Evolutionary conservation across 2,329 filamentous ascomycete species (phyloP).

Genomic region (Hymenoscyphus scutula): DNA sequence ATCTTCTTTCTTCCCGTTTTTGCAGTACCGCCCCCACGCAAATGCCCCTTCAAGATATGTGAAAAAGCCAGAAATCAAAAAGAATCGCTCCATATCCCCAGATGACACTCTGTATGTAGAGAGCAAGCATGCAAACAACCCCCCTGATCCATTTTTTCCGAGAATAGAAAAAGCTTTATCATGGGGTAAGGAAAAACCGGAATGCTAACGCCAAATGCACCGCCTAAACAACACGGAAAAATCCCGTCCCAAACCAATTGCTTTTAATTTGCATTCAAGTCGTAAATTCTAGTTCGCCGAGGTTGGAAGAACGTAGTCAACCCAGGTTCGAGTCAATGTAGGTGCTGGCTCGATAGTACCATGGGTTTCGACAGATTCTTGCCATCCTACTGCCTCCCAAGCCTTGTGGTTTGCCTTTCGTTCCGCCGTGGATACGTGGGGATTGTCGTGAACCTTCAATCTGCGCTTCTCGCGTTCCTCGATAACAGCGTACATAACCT

Average conservation of each 20-base stretch:
- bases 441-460: slow-evolving; percentile 25
- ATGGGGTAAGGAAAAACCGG: slow-evolving; percentile 13
- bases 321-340: slow-evolving; percentile 29
- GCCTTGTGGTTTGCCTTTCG: slow-evolving; percentile 28
- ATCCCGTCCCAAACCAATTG: slow-evolving; percentile 12
- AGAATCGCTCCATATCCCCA: background rate
- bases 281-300: slow-evolving; percentile 11
- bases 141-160: slow-evolving; percentile 8
- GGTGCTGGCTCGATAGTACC: slow-evolving; percentile 27
- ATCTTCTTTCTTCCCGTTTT: background rate
- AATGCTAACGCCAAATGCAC: slow-evolving; percentile 27
- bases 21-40: background rate
- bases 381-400: slow-evolving; percentile 37
- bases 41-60: background rate
- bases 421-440: slow-evolving; percentile 30
- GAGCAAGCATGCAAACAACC: slow-evolving; percentile 5
- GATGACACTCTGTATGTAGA: background rate
- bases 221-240: slow-evolving; percentile 22
- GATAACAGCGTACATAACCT: slow-evolving; percentile 50
- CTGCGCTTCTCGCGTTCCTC: slow-evolving; percentile 58
- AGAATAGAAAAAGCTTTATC: background rate
- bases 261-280: slow-evolving; percentile 16
- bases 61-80: slow-evolving; percentile 15
- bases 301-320: slow-evolving; percentile 27
- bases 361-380: slow-evolving; percentile 32